Percentiles rank a stretch among this genome's conserved stretches.
Evolutionary conservation across 2,329 filamentous ascomycete species (phyloP).

Genomic region (Fusarium oxysporum): DNA sequence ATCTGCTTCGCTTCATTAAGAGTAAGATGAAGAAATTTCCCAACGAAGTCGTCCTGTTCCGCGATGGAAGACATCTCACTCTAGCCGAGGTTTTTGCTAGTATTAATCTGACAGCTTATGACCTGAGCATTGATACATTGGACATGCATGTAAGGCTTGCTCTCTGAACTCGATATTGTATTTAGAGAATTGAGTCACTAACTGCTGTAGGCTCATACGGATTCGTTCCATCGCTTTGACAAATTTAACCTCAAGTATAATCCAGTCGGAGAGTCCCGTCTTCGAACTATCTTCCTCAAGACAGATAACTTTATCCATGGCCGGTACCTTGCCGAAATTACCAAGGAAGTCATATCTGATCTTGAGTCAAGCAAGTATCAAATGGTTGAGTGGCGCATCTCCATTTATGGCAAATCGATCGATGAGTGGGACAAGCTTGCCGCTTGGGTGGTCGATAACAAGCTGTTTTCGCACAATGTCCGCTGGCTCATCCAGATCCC

Average conservation of each 20-base stretch:
- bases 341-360: slow-evolving; percentile 96
- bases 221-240: slow-evolving; percentile 98
- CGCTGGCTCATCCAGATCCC: slow-evolving; percentile 97
- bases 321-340: slow-evolving; percentile 95
- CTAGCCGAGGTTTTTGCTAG: slow-evolving; percentile 94
- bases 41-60: slow-evolving; percentile 90
- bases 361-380: slow-evolving; percentile 99
- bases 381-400: slow-evolving; percentile 99
- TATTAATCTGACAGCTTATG: slow-evolving; percentile 97
- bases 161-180: not conserved
- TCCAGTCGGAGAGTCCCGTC: slow-evolving; percentile 91
- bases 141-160: slow-evolving; percentile 88
- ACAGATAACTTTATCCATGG: slow-evolving; percentile 98
- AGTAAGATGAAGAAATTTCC: slow-evolving; percentile 99
- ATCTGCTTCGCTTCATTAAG: slow-evolving; percentile 97
- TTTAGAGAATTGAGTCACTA: slow-evolving; percentile 1
- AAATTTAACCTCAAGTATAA: slow-evolving; percentile 99
- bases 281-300: slow-evolving; percentile 98
- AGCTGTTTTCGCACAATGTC: slow-evolving; percentile 96
- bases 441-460: slow-evolving; percentile 97
- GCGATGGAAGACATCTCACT: slow-evolving; percentile 92
- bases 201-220: slow-evolving; percentile 80
- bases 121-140: slow-evolving; percentile 96
- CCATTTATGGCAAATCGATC: slow-evolving; percentile 90
- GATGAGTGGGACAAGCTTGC: slow-evolving; percentile 99